Conservation (phyloP, 306 rosid species). For the Oemleria cerasiformis region DNA sequence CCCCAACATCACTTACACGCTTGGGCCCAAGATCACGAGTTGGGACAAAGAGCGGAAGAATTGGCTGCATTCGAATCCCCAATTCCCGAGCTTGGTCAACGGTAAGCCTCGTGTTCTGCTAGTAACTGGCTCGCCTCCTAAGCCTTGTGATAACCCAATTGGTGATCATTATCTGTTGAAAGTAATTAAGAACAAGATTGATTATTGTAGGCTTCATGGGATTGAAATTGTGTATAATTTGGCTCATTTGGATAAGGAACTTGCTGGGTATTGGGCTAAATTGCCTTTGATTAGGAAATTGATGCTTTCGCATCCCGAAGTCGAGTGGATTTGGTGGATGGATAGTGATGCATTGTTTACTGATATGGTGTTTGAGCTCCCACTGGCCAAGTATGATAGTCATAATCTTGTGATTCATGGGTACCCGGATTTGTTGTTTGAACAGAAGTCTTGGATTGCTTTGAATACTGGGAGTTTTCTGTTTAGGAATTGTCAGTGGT, state of each 20-base stretch:
- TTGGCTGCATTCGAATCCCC: constrained; percentile 68
- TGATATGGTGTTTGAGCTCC: constrained; percentile 86
- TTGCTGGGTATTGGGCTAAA: constrained; percentile 98
- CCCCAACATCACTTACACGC: constrained; percentile 67
- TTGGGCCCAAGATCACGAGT: constrained; percentile 67
- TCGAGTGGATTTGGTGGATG: constrained; percentile 99
- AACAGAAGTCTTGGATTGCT: constrained; percentile 97
- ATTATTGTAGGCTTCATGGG: constrained; percentile 91
- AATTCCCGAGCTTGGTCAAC: constrained; percentile 54
- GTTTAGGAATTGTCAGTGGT: constrained; percentile 94
- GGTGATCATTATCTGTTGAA: constrained; percentile 93
- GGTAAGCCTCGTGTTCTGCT: constrained; percentile 84
- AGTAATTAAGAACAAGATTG: constrained; percentile 84
- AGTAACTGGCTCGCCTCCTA: constrained; percentile 90
- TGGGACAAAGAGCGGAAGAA: constrained; percentile 64
- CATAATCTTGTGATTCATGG: constrained; percentile 90
- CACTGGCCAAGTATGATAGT: constrained; percentile 53
- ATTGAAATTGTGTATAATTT: constrained; percentile 90
- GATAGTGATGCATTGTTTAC: constrained; percentile 97
- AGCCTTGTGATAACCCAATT: constrained; percentile 91
- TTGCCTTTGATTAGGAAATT: constrained; percentile 81
- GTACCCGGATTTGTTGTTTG: constrained; percentile 88
- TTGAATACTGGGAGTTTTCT: constrained; percentile 87
- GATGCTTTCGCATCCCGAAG: constrained; percentile 95
- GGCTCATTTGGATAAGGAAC: constrained; percentile 92